Evolutionary conservation across 192 early-diverging fungal genomes (phyloP), one percentile per base, ranked within the genome.

Genomic region (Rhizophagus prolifer): DNA sequence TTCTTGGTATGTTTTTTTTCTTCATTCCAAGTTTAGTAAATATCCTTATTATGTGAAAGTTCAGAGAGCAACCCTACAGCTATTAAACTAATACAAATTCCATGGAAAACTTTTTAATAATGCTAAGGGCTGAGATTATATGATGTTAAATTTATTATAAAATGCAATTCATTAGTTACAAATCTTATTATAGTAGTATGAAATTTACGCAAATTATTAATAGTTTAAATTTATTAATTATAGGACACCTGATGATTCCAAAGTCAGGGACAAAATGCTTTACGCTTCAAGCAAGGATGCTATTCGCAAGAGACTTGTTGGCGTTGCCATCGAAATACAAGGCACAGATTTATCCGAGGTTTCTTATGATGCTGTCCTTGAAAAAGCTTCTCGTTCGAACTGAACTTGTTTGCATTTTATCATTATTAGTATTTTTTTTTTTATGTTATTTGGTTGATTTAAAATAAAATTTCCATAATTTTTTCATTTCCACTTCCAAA

Each of bases 281-380:
- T 97, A 96, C 85, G 89, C 96, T 30, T 89, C 93, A 41, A 90
- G 86, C 84, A 97, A 95, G 84, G 90, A 92, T 58, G 91, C 88
- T 64, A 79, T 98, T 54, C 88, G 91, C 80, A 90, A 85, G 80
- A 82, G 83, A 74, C 88, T 96, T 30, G 86, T 88, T 46, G 95
- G 94, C 62, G 75, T 96, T 72, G 88, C 82, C 69, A 79, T 82
- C 50, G 93, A 95, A 71, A 81, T 97, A 74, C 96, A 98, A 86
- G 92, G 90, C 77, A 98, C 95, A 71, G 96, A 96, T 74, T 46
- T 77, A 36, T 86, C 88, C 46, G 94, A 95, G 79, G 88, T 94
- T 71, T 79, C 82, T 74, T 81, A 91, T 78, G 93, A 95, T 12
- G 65, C 82, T 38, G 89, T 96, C 54, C 76, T 93, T 41, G 91